Evolutionary conservation across 306 rosid genomes (phyloP), one percentile per base, ranked within the genome.

Genomic region (Cicer arietinum): DNA sequence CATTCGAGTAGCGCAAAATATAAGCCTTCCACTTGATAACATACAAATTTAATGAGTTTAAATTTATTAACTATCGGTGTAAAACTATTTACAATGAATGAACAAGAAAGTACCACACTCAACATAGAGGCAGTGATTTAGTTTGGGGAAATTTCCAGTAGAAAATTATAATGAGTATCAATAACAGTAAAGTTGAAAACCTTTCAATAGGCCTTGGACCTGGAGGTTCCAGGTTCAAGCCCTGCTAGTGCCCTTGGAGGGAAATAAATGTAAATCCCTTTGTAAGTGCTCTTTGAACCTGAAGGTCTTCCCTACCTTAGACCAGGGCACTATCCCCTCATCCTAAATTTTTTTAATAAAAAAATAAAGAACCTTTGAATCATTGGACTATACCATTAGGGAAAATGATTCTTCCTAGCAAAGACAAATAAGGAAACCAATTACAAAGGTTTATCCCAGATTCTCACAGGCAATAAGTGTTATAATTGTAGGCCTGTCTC

Each of bases 81-180:
- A 8, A 2, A 70, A 50, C 47, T 2, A 70, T 71, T 64, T 14
- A 52, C 6, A 64, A 42, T 40, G 22, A 50, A 46, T 61, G 30
- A 62, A 51, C 45, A 47, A 39, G 76, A 59, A 62, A 62, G 58
- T 71, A 57, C 18, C 37, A 50, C 56, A n/a, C 50, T 10, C 50
- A 53, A 48, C 44, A 60, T 61, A 69, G 10, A 69, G 6, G 66
- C 43, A 4, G 17, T 42, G 12, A 13, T 45, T 59, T 73, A 59
- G 35, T 45, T 25, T 42, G 6, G 67, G 45, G 61, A 57, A 58
- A 14, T 58, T 67, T 77, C 69, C 18, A 59, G 16, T 47, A 12
- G 39, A 78, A 70, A 78, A 41, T 37, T 71, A 60, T 48, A 78
- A 48, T 48, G 42, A 66, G 57, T 13, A 48, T 50, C 51, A 12